These are phyloP conservation scores for Bidens hawaiensis DNA, from an alignment of 140 eudicot species.

Conservation along the genomic window DNA sequence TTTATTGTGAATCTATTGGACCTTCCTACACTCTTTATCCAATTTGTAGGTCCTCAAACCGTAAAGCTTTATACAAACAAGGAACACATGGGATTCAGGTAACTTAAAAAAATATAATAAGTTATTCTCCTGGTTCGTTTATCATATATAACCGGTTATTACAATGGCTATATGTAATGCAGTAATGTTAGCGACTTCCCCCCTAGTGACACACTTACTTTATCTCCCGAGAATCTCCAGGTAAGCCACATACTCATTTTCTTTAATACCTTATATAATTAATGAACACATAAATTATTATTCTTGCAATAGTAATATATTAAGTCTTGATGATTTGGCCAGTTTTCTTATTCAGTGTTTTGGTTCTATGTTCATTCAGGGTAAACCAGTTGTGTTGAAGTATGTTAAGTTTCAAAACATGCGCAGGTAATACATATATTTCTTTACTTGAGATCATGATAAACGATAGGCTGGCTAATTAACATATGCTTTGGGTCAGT, in stretches of 20 bases:
- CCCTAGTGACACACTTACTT: conserved; percentile 70
- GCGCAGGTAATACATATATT: conserved; percentile 56
- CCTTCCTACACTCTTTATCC: neutral
- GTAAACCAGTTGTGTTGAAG: conserved; percentile 75
- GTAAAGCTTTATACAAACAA: conserved; percentile 87
- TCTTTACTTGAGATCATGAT: neutral
- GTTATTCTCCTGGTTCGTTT: neutral
- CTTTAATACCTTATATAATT: neutral
- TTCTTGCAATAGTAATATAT: too few relatives aligned
- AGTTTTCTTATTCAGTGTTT: neutral
- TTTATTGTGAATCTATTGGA: neutral
- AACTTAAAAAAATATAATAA: conserved; percentile 13
- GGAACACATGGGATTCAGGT: conserved; percentile 99
- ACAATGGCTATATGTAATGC: conserved; percentile 29
- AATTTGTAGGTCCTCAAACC: conserved; percentile 72
- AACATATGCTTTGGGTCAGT: conserved; percentile 38
- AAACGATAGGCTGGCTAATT: conserved; percentile 15
- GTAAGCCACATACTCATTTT: conserved; percentile 24
- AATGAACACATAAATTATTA: neutral
- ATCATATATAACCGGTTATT: neutral
- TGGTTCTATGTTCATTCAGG: conserved; percentile 37
- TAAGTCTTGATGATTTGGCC: neutral
- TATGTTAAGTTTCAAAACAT: conserved; percentile 98
- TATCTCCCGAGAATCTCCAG: conserved; percentile 69
- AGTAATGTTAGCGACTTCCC: conserved; percentile 88